Evolutionary conservation across 2,329 filamentous ascomycete species (phyloP).

Genomic region (Pseudogymnoascus sp.): DNA sequence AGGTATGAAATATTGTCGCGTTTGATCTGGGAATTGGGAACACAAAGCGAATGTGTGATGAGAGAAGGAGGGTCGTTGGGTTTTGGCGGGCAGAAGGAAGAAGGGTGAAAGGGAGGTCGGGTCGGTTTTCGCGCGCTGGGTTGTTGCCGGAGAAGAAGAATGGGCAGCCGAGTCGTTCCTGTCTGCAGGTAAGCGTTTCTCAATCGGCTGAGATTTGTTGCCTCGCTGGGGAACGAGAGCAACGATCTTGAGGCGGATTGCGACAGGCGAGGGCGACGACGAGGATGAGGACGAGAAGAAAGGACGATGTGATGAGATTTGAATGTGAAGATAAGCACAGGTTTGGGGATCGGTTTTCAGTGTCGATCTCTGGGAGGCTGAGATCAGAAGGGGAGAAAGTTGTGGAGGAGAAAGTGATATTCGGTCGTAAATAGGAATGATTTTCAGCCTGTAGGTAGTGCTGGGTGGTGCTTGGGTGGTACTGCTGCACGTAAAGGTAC

Average conservation of each 20-base stretch:
- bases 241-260: slow-evolving; percentile 1
- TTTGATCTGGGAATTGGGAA: neutral
- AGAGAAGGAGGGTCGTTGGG: neutral
- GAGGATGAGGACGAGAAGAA: neutral
- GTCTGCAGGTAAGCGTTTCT: neutral
- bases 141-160: neutral
- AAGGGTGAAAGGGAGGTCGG: neutral
- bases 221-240: neutral
- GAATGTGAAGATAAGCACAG: slow-evolving; percentile 6
- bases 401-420: slow-evolving; percentile 4
- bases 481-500: neutral
- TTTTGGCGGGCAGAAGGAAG: neutral
- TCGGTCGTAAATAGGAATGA: slow-evolving; percentile 2
- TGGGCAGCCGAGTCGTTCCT: neutral
- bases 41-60: neutral
- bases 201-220: neutral
- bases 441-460: neutral
- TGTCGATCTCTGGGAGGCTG: slow-evolving; percentile 2
- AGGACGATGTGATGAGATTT: neutral
- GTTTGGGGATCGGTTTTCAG: neutral
- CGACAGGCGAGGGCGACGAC: neutral
- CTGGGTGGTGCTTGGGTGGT: neutral
- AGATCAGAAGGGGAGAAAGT: slow-evolving; percentile 2
- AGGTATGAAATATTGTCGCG: neutral
- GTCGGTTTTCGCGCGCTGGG: neutral